These are phyloP conservation scores for Penicillium paradoxum DNA, from an alignment of 495 filamentous ascomycete genomes.

Conservation along the genomic window DNA sequence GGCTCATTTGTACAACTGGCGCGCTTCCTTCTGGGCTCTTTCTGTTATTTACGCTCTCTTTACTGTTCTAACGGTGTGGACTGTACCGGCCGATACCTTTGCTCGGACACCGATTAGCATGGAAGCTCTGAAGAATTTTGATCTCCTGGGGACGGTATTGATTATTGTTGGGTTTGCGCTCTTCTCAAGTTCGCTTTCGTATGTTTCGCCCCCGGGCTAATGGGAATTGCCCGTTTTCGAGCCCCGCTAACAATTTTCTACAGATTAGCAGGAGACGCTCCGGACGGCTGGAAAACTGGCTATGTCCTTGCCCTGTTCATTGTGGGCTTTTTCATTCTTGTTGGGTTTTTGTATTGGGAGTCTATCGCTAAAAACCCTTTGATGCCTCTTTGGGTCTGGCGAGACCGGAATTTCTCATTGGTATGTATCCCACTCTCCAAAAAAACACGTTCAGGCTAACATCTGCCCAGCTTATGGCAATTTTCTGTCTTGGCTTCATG, in stretches of 20 bases:
- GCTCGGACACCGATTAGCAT: conserved; percentile 41
- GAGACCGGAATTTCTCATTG: conserved; percentile 35
- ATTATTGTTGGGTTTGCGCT: conserved; percentile 60
- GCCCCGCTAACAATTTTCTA: conserved; percentile 5
- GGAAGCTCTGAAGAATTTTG: conserved; percentile 52
- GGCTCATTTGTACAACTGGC: conserved; percentile 62
- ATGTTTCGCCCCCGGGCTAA: neutral
- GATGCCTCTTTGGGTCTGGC: conserved; percentile 38
- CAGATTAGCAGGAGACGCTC: conserved; percentile 46
- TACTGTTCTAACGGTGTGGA: conserved; percentile 54
- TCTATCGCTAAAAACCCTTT: conserved; percentile 26
- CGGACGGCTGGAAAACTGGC: conserved; percentile 60
- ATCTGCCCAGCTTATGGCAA: conserved; percentile 24
- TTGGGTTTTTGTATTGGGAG: conserved; percentile 61
- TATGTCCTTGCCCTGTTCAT: conserved; percentile 63
- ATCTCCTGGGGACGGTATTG: conserved; percentile 60
- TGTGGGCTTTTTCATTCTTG: conserved; percentile 54
- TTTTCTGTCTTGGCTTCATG: conserved; percentile 34
- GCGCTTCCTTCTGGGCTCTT: conserved; percentile 60
- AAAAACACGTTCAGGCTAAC: neutral
- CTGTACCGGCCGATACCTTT: conserved; percentile 57
- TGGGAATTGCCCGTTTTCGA: neutral
- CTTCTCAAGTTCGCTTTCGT: conserved; percentile 61
- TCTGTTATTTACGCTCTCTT: conserved; percentile 58
- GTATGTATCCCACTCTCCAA: conserved; percentile 14